These are phyloP conservation scores for Aspergillus sp. DNA, from an alignment of 2,329 filamentous ascomycete genomes.

Conservation along the genomic window DNA sequence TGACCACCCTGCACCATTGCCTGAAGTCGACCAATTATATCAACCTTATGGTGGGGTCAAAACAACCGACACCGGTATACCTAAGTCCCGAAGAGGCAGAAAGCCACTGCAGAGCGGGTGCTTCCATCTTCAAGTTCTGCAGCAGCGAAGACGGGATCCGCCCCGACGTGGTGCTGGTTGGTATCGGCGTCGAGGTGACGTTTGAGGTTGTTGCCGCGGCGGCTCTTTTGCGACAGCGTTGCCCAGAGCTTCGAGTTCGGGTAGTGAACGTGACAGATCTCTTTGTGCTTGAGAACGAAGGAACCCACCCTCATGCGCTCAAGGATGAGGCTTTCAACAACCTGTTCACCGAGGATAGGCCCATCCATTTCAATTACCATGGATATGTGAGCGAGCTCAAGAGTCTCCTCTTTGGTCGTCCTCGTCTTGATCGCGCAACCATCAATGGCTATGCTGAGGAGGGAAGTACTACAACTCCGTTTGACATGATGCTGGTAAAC, in stretches of 20 bases:
- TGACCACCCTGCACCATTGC: conserved; percentile 67
- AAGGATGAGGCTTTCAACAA: conserved; percentile 56
- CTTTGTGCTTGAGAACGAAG: conserved; percentile 63
- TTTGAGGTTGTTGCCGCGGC: conserved; percentile 68
- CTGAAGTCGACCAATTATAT: conserved; percentile 66
- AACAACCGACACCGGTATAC: conserved; percentile 67
- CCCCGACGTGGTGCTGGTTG: conserved; percentile 67
- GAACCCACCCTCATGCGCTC: conserved; percentile 63
- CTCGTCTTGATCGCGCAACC: conserved; percentile 55
- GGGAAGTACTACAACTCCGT: conserved; percentile 69
- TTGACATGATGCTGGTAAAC: conserved; percentile 72
- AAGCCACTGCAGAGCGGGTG: conserved; percentile 63
- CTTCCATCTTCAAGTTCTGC: conserved; percentile 65
- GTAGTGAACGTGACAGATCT: conserved; percentile 70
- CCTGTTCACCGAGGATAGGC: conserved; percentile 61
- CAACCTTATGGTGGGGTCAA: conserved; percentile 70
- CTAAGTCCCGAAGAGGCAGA: conserved; percentile 64
- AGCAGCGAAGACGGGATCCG: conserved; percentile 60
- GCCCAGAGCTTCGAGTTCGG: conserved; percentile 60
- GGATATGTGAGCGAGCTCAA: conserved; percentile 66
- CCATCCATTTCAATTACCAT: conserved; percentile 70
- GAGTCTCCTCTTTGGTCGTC: conserved; percentile 64
- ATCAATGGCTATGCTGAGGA: conserved; percentile 68
- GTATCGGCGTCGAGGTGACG: conserved; percentile 68
- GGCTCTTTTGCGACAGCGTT: conserved; percentile 55